Conservation (phyloP, 2,329 filamentous ascomycete genomes). For the Ambrosiella xylebori region DNA sequence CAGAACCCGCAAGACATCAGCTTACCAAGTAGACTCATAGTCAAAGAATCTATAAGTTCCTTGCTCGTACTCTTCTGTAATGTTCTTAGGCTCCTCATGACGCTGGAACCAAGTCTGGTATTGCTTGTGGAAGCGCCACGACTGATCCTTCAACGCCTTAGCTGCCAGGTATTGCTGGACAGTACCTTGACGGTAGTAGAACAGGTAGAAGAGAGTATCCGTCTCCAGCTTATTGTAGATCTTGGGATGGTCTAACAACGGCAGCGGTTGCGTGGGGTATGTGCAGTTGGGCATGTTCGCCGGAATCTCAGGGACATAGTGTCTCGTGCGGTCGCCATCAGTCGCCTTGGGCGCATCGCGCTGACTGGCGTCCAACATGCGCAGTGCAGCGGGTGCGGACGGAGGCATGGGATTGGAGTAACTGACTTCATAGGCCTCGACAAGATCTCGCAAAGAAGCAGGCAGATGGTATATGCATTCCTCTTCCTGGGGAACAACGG, state of each 20-base stretch:
- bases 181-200: conserved; percentile 95
- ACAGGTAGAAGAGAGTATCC: conserved; percentile 94
- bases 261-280: conserved; percentile 82
- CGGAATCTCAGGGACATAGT: conserved; percentile 68
- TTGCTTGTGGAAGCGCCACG: conserved; percentile 98
- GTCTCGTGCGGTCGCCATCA: conserved; percentile 67
- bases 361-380: conserved; percentile 61
- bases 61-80: conserved; percentile 97
- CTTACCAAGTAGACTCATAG: conserved; percentile 96
- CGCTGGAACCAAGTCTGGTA: conserved; percentile 99
- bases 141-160: conserved; percentile 94
- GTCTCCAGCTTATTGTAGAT: conserved; percentile 83
- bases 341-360: conserved; percentile 53
- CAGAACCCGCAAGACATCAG: conserved; percentile 14
- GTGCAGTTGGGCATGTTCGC: conserved; percentile 59
- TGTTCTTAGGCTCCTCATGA: conserved; percentile 95
- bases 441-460: conserved; percentile 69
- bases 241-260: conserved; percentile 79
- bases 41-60: conserved; percentile 99
- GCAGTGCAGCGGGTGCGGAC: conserved; percentile 48
- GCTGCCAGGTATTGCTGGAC: conserved; percentile 92
- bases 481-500: conserved; percentile 27
- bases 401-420: conserved; percentile 49
- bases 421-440: conserved; percentile 76
- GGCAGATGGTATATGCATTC: conserved; percentile 90